Percentiles rank a stretch among this genome's conserved stretches.
Conservation (phyloP, 345 rosid species). For the Hirschfeldia incana region DNA sequence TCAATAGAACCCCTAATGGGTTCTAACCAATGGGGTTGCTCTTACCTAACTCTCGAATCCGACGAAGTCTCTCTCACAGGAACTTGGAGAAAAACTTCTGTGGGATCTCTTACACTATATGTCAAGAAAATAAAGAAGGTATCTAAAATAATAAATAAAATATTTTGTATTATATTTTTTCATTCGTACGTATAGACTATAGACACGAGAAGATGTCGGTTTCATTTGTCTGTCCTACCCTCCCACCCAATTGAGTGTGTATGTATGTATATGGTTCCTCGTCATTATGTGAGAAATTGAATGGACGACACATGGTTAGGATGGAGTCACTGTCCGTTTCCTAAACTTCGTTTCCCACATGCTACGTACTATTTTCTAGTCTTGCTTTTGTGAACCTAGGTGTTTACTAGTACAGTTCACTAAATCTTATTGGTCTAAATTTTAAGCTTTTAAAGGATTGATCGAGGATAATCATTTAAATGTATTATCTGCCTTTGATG, state of each 20-base stretch:
- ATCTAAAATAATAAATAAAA: not conserved
- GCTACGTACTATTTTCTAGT: not conserved
- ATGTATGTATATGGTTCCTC: too few species aligned
- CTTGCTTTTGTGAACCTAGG: not conserved
- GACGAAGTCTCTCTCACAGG: too few species aligned
- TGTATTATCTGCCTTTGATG: not conserved
- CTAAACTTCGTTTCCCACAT: not conserved
- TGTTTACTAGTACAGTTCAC: not conserved
- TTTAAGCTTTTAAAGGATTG: too few species aligned
- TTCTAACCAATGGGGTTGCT: too few species aligned
- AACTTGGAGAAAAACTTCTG: too few species aligned
- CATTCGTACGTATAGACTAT: not conserved
- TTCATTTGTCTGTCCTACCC: not conserved
- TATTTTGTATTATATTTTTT: not conserved
- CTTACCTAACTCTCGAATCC: too few species aligned
- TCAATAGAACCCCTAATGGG: too few species aligned
- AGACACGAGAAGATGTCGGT: slow-evolving; percentile 18
- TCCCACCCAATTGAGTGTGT: slow-evolving; percentile 1
- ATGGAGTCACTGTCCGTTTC: slow-evolving; percentile 18
- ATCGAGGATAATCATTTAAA: too few species aligned
- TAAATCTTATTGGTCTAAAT: not conserved
- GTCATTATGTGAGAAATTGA: slow-evolving; percentile 13
- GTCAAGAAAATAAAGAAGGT: not conserved
- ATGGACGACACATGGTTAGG: slow-evolving; percentile 25
- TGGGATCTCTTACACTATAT: too few species aligned